Base-by-base conservation (phyloP, 192 early-diverging fungal genomes). In the Backusella tarrabulga region DNA sequence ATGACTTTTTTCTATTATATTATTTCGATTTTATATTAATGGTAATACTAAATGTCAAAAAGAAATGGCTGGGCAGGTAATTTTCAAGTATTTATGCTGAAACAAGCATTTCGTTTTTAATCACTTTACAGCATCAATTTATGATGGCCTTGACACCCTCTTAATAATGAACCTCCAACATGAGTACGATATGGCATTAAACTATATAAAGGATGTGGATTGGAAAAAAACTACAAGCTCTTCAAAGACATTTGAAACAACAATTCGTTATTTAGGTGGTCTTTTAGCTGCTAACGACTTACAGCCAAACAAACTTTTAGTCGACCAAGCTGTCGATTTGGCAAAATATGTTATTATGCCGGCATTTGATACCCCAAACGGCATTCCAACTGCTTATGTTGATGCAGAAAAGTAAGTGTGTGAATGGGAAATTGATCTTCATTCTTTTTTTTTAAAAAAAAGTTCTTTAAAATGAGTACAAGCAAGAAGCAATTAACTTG, bases 71-170 rank as follows among this genome's bases (percentile, higher is more conserved):
- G 87, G 89, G 89, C 85, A 66, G 80, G 80, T 82, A 75, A 67
- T 42, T 12, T n/a, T 21, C 26, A 74, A 41, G 26, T n/a, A 69
- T 11, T 34, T 34, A 17, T 15, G 7, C 56, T 26, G 42, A 70
- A 35, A 12, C 6, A 34, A 26, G 8, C 29, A 1, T 3, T 26
- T 14, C 17, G 34, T 19, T 32, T 72, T 50, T 15, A 32, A 26
- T 34, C 19, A 19, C 32, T 67, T 29, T 34, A 34, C 17, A 80
- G 88, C 88, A 17, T 94, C 94, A 6, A 91, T 96, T 38, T 83
- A 96, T 77, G 97, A 98, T 77, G 83, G 92, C 23, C 85, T 98
- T 21, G 97, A 98, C 73, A 97, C 97, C 1, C 84, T 96, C 41
- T 85, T 91, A 56, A 91, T 98, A 67, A 94, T 96, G 94, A 91